Evolutionary conservation across 768 basidiomycete genomes (phyloP).

Genomic region (Tulasnella calospora): DNA sequence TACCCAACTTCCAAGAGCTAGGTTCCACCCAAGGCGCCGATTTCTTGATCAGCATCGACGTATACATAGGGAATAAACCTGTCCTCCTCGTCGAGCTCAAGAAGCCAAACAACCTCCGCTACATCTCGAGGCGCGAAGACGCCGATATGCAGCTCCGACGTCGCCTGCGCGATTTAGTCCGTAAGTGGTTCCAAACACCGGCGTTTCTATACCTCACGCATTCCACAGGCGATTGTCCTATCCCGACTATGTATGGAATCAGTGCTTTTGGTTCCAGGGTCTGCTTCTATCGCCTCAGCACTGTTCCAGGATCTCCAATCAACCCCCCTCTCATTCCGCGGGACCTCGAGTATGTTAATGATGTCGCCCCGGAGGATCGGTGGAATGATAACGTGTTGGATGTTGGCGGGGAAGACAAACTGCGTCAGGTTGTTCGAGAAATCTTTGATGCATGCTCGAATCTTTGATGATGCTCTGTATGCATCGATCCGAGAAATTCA

Average conservation of each 20-base stretch:
- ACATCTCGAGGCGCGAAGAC: too few relatives aligned
- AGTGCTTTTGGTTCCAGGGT: slow-evolving; percentile 38
- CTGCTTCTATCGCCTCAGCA: slow-evolving; percentile 34
- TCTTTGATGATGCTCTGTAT: too few relatives aligned
- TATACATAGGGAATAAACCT: slow-evolving; percentile 34
- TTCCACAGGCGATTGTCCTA: slow-evolving; percentile 28
- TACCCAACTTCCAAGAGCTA: slow-evolving; percentile 30
- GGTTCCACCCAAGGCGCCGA: slow-evolving; percentile 14
- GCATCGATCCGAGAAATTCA: too few relatives aligned
- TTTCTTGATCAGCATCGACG: slow-evolving; percentile 30
- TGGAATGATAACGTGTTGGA: slow-evolving; percentile 41
- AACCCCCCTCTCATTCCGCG: slow-evolving; percentile 26
- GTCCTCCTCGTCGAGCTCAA: slow-evolving; percentile 38
- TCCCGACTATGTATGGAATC: slow-evolving; percentile 35
- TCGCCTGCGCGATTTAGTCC: too few relatives aligned
- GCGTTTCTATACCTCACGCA: not conserved
- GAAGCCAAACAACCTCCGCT: too few relatives aligned
- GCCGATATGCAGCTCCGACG: too few relatives aligned
- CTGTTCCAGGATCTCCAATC: not conserved
- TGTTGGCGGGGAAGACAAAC: slow-evolving; percentile 35
- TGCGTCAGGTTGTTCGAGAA: slow-evolving; percentile 35
- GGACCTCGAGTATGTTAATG: slow-evolving; percentile 27
- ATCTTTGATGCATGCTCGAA: too few relatives aligned
- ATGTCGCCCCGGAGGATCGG: slow-evolving; percentile 35
- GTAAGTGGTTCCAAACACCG: too few relatives aligned